These are phyloP conservation scores for Halophytophthora batemanensis DNA, from an alignment of 352 stramenopile species.

Conservation along the genomic window DNA sequence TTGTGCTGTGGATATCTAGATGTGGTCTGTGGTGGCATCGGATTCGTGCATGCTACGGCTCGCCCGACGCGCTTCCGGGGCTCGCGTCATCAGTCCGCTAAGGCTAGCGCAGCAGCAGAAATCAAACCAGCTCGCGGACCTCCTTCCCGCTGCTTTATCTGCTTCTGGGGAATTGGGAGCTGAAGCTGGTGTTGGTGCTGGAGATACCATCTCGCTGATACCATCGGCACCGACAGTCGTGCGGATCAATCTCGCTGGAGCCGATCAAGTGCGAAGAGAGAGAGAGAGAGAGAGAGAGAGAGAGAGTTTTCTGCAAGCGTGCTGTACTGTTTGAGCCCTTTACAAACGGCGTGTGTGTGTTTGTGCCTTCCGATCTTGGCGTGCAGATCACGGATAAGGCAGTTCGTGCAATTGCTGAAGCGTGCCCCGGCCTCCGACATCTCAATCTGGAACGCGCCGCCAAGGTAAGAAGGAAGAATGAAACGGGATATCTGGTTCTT, in stretches of 20 bases:
- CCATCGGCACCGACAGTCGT: constrained; percentile 7
- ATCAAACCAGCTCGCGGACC: constrained; percentile 44
- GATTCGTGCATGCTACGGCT: constrained; percentile 58
- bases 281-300: too few species aligned
- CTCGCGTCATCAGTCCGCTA: constrained; percentile 4
- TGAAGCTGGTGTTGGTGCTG: constrained; percentile 1
- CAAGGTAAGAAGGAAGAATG: constrained; percentile 26
- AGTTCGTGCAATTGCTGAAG: constrained; percentile 24
- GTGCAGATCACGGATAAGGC: constrained; percentile 47
- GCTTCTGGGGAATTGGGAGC: constrained; percentile 1
- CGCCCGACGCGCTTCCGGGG: constrained; percentile 1
- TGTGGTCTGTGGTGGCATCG: constrained; percentile 64
- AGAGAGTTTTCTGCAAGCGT: neutral
- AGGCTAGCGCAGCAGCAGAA: constrained; percentile 5
- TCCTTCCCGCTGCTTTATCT: constrained; percentile 17
- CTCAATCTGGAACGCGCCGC: constrained; percentile 41
- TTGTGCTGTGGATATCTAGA: constrained; percentile 19
- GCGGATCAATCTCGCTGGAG: constrained; percentile 54
- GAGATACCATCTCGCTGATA: neutral
- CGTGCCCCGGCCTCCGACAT: constrained; percentile 34
- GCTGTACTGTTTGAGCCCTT: neutral
- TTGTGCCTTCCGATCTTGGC: neutral
- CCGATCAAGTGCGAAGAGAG: constrained; percentile 36
- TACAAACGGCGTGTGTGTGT: neutral
- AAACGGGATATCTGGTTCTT: neutral